phyloP scores from a whole-genome alignment of 73 alveolate genomes.

The Stentor coeruleus region DNA sequence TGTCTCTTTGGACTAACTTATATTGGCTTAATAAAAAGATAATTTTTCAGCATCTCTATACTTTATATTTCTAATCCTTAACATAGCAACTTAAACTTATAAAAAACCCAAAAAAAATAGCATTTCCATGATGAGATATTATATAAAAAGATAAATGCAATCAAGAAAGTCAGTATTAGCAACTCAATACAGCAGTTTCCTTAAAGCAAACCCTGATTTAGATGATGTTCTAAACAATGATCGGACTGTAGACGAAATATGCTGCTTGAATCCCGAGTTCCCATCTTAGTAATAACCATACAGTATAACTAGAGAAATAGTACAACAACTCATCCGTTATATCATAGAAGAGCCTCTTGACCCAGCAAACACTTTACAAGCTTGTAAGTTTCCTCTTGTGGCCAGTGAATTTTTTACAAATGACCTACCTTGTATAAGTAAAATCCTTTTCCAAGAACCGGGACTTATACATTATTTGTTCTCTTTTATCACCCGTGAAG shows the following conservation, averaged over 20 bases:
- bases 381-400: constrained; percentile 17
- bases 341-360: constrained; percentile 24
- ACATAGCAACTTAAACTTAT: too few species aligned
- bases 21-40: too few species aligned
- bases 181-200: background rate
- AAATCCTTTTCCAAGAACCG: background rate
- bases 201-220: background rate
- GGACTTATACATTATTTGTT: background rate
- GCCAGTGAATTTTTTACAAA: constrained; percentile 20
- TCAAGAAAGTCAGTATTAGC: background rate
- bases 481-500: background rate
- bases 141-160: background rate
- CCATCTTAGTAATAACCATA: background rate
- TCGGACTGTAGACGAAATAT: background rate
- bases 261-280: background rate
- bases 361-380: background rate
- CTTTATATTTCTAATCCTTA: too few species aligned
- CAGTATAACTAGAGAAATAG: background rate
- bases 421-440: background rate
- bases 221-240: background rate
- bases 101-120: background rate
- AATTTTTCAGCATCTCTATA: too few species aligned
- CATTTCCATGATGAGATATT: background rate
- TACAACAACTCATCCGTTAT: background rate
- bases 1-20: too few species aligned